These are phyloP conservation scores for Moesziomyces sp. DNA, from an alignment of 1,284 basidiomycete species.

Conservation along the genomic window DNA sequence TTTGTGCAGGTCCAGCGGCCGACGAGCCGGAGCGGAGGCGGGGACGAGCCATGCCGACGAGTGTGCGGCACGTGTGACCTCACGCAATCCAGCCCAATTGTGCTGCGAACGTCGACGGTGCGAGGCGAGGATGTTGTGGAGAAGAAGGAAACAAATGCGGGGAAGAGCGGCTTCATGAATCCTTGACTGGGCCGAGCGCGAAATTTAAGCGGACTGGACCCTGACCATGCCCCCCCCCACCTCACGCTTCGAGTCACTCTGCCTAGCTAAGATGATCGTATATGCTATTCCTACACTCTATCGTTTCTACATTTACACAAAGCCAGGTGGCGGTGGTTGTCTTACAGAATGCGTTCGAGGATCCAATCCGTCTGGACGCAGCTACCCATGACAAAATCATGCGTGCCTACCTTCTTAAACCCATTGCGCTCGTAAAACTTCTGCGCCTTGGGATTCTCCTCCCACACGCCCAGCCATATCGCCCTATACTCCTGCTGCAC, in stretches of 20 bases:
- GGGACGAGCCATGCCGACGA: neutral
- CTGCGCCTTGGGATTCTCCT: conserved; percentile 34
- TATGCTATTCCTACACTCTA: no score
- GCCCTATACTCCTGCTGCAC: conserved; percentile 17
- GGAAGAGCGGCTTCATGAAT: no score
- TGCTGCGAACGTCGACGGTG: no score
- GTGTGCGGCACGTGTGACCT: no score
- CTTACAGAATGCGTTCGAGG: conserved; percentile 17
- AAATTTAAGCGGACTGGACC: no score
- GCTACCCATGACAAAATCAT: conserved; percentile 33
- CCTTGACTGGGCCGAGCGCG: no score
- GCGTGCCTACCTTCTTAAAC: conserved; percentile 22
- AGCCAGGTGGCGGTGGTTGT: neutral
- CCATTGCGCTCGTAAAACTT: conserved; percentile 28
- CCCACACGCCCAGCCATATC: conserved; percentile 40
- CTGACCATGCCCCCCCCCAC: no score
- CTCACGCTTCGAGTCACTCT: no score
- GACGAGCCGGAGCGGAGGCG: neutral
- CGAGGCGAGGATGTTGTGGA: no score
- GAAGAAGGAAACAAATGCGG: no score
- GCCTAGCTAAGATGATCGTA: no score
- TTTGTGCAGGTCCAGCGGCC: neutral
- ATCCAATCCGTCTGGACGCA: conserved; percentile 41
- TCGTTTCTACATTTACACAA: neutral
- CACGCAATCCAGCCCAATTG: no score